A percentile compares a stretch with the other conserved stretches of the same genome.
These are phyloP conservation scores for Coemansia sp. DNA, from an alignment of 192 early-diverging fungal genomes.

Conservation along the genomic window DNA sequence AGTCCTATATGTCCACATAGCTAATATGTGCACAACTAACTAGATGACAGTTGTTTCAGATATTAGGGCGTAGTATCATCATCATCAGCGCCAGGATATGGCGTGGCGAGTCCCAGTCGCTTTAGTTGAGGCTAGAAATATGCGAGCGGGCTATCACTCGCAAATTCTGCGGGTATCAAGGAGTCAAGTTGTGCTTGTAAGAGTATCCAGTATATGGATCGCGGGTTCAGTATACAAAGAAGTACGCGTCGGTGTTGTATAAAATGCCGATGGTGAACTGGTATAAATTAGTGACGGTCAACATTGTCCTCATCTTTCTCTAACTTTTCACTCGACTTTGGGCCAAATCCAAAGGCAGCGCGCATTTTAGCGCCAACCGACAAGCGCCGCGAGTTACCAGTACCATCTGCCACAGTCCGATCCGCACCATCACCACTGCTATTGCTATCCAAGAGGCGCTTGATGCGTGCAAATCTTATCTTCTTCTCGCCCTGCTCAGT, in stretches of 20 bases:
- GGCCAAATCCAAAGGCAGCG: slow-evolving; percentile 26
- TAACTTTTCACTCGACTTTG: background rate
- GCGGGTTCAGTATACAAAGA: slow-evolving; percentile 21
- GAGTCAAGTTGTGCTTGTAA: too few relatives aligned
- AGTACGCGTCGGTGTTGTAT: slow-evolving; percentile 12
- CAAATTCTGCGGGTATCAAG: too few relatives aligned
- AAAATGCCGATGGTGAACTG: background rate
- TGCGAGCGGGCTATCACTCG: background rate
- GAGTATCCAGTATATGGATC: background rate
- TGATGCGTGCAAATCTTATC: slow-evolving; percentile 29
- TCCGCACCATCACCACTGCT: background rate
- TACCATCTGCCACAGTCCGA: background rate
- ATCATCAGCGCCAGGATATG: too few relatives aligned
- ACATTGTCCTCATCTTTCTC: background rate
- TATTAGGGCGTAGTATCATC: too few relatives aligned
- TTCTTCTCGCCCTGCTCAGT: slow-evolving; percentile 27
- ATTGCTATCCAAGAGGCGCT: slow-evolving; percentile 17
- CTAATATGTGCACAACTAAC: too few relatives aligned
- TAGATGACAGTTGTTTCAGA: too few relatives aligned
- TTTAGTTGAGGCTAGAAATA: too few relatives aligned
- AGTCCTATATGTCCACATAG: too few relatives aligned
- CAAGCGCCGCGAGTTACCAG: background rate
- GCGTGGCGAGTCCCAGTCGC: too few relatives aligned
- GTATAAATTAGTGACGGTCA: background rate
- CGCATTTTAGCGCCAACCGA: slow-evolving; percentile 46